Evolutionary conservation across 2,329 filamentous ascomycete species (phyloP).

Genomic region (Ceratocystis ficicola): DNA sequence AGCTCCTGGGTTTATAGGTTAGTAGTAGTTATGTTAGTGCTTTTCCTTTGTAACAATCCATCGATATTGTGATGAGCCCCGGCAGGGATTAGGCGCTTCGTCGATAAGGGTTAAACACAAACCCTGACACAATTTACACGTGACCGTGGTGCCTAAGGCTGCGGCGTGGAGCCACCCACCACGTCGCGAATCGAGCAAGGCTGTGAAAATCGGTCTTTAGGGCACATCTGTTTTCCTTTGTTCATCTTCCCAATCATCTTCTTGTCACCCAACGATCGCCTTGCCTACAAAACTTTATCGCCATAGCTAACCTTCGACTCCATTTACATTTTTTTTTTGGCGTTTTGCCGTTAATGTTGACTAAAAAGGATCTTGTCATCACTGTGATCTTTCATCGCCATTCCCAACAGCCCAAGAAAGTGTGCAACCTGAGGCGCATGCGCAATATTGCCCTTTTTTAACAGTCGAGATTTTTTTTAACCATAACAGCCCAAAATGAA

Average conservation of each 20-base stretch:
- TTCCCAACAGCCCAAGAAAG: not conserved
- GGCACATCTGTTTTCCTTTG: not conserved
- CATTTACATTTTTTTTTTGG: too few relatives aligned
- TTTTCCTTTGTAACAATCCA: too few relatives aligned
- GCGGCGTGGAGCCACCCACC: not conserved
- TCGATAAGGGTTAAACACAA: not conserved
- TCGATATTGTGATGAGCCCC: too few relatives aligned
- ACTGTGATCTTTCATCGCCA: not conserved
- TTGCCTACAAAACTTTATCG: not conserved
- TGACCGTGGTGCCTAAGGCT: not conserved
- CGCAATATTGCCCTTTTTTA: not conserved
- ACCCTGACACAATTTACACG: not conserved
- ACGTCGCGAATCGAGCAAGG: not conserved
- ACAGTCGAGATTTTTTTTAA: conserved; percentile 9
- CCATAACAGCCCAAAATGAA: not conserved
- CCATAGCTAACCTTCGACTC: not conserved
- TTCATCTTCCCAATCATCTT: not conserved
- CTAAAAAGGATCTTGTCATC: not conserved
- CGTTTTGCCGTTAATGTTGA: not conserved
- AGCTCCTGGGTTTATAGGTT: too few relatives aligned
- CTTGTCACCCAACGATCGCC: not conserved
- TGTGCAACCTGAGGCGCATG: conserved; percentile 1
- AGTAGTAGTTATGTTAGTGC: too few relatives aligned
- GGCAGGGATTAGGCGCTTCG: not conserved
- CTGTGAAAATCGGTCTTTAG: not conserved